phyloP scores from a whole-genome alignment of 2,329 filamentous ascomycete genomes.

The Clonostachys byssicola region DNA sequence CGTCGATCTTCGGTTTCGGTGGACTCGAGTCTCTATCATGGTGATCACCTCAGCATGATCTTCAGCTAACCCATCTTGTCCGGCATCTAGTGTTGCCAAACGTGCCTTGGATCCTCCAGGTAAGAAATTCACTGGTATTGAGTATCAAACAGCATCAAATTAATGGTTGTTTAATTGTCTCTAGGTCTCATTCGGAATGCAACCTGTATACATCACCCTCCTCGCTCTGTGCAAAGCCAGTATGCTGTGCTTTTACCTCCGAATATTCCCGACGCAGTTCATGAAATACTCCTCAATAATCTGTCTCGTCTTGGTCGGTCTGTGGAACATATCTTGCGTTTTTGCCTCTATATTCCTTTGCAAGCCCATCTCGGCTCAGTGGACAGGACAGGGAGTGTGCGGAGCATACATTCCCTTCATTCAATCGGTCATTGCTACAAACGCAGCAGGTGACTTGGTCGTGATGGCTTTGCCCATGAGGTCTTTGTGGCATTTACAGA shows the following conservation, averaged over 20 bases:
- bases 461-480: conserved; percentile 30
- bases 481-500: conserved; percentile 30
- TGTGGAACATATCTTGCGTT: conserved; percentile 36
- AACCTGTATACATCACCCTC: conserved; percentile 14
- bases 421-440: conserved; percentile 28
- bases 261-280: conserved; percentile 15
- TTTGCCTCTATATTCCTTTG: conserved; percentile 38
- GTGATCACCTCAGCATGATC: too few species aligned
- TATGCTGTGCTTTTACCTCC: conserved; percentile 18
- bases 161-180: conserved; percentile 14
- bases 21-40: not conserved
- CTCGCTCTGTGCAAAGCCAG: conserved; percentile 16
- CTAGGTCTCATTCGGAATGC: conserved; percentile 14
- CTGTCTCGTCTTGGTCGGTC: conserved; percentile 26
- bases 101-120: not conserved
- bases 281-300: conserved; percentile 18
- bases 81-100: not conserved
- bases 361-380: conserved; percentile 35
- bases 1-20: conserved; percentile 1
- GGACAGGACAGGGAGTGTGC: conserved; percentile 26
- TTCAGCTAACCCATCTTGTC: too few species aligned
- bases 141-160: conserved; percentile 8
- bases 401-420: conserved; percentile 27
- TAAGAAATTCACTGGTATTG: not conserved
- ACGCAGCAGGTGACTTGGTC: conserved; percentile 27